These are phyloP conservation scores for Rutstroemia sp. DNA, from an alignment of 2,329 filamentous ascomycete genomes.

Conservation along the genomic window DNA sequence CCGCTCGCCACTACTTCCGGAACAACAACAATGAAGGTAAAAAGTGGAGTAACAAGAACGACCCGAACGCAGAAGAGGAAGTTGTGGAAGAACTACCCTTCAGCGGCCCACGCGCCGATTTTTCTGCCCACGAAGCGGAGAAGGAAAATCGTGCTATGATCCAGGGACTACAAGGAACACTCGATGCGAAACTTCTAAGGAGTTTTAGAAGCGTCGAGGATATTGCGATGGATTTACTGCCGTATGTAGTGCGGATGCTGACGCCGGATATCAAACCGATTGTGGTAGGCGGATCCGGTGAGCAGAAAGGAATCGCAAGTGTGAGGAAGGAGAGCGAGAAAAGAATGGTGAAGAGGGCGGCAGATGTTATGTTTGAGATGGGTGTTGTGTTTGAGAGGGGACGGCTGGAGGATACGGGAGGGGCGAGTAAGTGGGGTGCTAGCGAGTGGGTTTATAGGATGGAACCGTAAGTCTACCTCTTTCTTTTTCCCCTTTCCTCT, in stretches of 20 bases:
- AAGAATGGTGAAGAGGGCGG: conserved; percentile 69
- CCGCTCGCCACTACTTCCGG: conserved; percentile 37
- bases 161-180: conserved; percentile 64
- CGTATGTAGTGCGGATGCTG: conserved; percentile 76
- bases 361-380: conserved; percentile 74
- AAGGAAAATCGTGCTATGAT: conserved; percentile 73
- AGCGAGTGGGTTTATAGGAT: conserved; percentile 80
- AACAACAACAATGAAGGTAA: conserved; percentile 33
- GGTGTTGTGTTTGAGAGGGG: conserved; percentile 76
- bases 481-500: too few species aligned
- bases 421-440: conserved; percentile 43
- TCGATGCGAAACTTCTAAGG: conserved; percentile 64
- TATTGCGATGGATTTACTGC: conserved; percentile 74
- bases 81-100: conserved; percentile 56
- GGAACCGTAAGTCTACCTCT: conserved; percentile 53
- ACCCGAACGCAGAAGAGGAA: conserved; percentile 16
- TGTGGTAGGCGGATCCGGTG: conserved; percentile 64
- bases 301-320: conserved; percentile 63
- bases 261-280: conserved; percentile 89
- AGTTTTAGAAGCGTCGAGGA: conserved; percentile 73
- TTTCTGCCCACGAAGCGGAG: conserved; percentile 68
- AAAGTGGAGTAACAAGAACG: conserved; percentile 31
- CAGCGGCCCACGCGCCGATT: conserved; percentile 74
- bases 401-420: conserved; percentile 52
- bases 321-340: conserved; percentile 85